Evolutionary conservation across 176 grass and related monocot genomes (phyloP).

Genomic region (Musa beccarii): DNA sequence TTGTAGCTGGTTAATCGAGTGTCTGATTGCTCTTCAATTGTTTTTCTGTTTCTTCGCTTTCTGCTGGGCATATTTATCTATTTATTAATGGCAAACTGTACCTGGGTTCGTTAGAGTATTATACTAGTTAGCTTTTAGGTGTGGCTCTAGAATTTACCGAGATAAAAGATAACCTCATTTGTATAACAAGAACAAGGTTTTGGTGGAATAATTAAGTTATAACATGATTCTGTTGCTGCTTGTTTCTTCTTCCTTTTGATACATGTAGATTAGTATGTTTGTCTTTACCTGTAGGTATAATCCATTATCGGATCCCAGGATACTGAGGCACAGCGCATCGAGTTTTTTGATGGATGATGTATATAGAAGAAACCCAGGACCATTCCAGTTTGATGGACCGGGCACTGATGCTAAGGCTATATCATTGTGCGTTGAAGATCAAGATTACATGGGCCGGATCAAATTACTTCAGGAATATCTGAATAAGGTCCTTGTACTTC

Average conservation of each 20-base stretch:
- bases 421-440: slow-evolving; percentile 84
- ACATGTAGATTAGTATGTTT: too few relatives aligned
- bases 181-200: too few relatives aligned
- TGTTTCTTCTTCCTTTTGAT: too few relatives aligned
- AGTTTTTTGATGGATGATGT: slow-evolving; percentile 88
- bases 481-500: slow-evolving; percentile 46
- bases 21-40: background rate
- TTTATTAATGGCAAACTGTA: background rate
- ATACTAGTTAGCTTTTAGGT: background rate
- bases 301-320: slow-evolving; percentile 27
- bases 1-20: background rate
- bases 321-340: slow-evolving; percentile 63
- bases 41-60: background rate
- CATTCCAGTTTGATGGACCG: slow-evolving; percentile 77
- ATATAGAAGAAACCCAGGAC: slow-evolving; percentile 97
- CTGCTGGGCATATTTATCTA: background rate
- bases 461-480: slow-evolving; percentile 92
- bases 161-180: too few relatives aligned
- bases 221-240: too few relatives aligned
- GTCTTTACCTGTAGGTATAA: background rate
- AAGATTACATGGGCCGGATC: slow-evolving; percentile 98
- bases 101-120: background rate
- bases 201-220: too few relatives aligned
- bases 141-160: too few relatives aligned
- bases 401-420: slow-evolving; percentile 68